Base-by-base conservation (phyloP, 192 early-diverging fungal species). In the Thoreauomyces humboldtii region DNA sequence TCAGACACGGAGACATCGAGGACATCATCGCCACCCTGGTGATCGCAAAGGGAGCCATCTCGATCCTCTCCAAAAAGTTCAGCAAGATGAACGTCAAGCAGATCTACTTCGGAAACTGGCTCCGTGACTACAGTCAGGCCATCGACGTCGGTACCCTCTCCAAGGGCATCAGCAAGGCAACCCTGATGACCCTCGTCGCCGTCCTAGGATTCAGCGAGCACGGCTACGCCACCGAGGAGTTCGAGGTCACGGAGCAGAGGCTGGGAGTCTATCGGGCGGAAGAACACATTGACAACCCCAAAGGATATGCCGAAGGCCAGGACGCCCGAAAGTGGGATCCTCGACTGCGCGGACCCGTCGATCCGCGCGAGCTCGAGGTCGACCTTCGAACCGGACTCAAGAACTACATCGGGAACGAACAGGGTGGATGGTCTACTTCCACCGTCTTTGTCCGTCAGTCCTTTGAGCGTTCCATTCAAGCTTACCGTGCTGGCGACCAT, bases 241-340 rank as follows among this genome's bases (percentile, higher is more conserved):
- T 64, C 38, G 61, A 70, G 31, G 68, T 70, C 41, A 70, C 68
- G 17, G 61, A 70, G 42, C 33, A 70, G 15, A 36, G 68, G 4
- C 29, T 70, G 35, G 68, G 68, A 14, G 56, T 51, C 41, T 70
- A 70, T 34, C 60, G 68, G 22, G 52, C 68, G 11, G 68, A 70
- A 54, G 68, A 70, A 29, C 68, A 70, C 35, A 70, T 70, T 35
- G 68, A 70, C 36, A 70, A 70, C 35, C 68, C 68, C 19, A 70
- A 70, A 36, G 68, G 68, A 27, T 70, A 70, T 42, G 38, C 60
- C 14, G 60, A 60, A 14, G 48, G 48, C 22, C 22, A 66, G 22
- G 68, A 70, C 55, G 68, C 68, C 1, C 59, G 56, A 4, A 25
- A 36, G 5, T 70, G 64, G 27, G 61, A 70, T 47, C 61, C 45